phyloP scores from a whole-genome alignment of 2,329 filamentous ascomycete species.

The Epichloe uncinata region DNA sequence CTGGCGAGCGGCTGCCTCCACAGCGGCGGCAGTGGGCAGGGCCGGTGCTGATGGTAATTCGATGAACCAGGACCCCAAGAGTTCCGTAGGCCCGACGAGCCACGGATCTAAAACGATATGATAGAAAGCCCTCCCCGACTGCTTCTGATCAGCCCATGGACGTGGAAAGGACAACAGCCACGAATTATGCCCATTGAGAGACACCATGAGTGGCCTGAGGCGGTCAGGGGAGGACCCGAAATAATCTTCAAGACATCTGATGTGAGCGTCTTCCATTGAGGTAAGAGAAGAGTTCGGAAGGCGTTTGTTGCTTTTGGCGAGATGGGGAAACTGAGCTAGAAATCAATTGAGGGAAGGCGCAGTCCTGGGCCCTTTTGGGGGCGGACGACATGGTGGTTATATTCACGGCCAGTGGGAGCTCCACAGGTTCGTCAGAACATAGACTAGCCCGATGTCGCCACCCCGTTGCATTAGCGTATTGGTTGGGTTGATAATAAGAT shows the following conservation, averaged over 20 bases:
- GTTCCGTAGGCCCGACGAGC: slow-evolving; percentile 15
- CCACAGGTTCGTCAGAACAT: not conserved
- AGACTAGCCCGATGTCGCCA: not conserved
- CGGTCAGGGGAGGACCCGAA: slow-evolving; percentile 6
- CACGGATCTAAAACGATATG: slow-evolving; percentile 22
- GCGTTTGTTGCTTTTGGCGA: not conserved
- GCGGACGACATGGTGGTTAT: slow-evolving; percentile 1
- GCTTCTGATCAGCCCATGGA: slow-evolving; percentile 11
- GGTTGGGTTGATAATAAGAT: too few relatives aligned
- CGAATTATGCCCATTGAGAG: slow-evolving; percentile 21
- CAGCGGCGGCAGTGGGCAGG: slow-evolving; percentile 4
- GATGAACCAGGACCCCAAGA: slow-evolving; percentile 12
- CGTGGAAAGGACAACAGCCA: slow-evolving; percentile 22
- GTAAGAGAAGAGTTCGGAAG: not conserved
- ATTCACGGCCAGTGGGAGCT: not conserved
- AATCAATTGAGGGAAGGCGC: not conserved
- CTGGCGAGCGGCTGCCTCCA: slow-evolving; percentile 5
- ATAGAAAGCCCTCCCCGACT: slow-evolving; percentile 14
- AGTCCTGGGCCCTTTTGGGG: not conserved
- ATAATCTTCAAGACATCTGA: slow-evolving; percentile 8
- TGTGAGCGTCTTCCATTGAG: slow-evolving; percentile 7
- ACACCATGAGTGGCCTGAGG: slow-evolving; percentile 16
- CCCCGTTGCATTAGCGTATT: not conserved
- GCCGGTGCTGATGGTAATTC: slow-evolving; percentile 6
- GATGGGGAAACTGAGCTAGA: not conserved